Percentiles rank a stretch among this genome's conserved stretches.
These are phyloP conservation scores for Botrytis aclada DNA, from an alignment of 2,329 filamentous ascomycete genomes.

Conservation along the genomic window DNA sequence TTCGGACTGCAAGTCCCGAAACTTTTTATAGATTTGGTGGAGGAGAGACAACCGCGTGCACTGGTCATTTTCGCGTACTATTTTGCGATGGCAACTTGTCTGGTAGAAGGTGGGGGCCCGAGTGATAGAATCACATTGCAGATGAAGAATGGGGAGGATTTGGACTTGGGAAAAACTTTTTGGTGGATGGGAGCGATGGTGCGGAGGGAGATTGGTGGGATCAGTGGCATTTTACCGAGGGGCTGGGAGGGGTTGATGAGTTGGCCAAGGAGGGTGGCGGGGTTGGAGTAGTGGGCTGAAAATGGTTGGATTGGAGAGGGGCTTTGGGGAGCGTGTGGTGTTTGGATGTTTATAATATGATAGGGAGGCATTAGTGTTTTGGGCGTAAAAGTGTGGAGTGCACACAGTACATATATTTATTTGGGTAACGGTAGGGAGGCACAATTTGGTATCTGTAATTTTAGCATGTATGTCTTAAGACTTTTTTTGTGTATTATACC, in stretches of 20 bases:
- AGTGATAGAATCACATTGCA: not conserved
- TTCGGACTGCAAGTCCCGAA: conserved; percentile 24
- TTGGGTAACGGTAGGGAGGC: not conserved
- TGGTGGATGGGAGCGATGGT: conserved; percentile 17
- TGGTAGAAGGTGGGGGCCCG: not conserved
- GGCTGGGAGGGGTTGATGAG: conserved; percentile 9
- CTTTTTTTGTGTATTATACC: not conserved
- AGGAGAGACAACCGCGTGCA: conserved; percentile 23
- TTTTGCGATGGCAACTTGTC: conserved; percentile 33
- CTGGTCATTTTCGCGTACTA: conserved; percentile 34
- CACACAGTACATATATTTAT: not conserved
- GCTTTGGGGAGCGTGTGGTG: not conserved
- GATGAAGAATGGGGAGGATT: conserved; percentile 10
- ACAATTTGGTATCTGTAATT: not conserved
- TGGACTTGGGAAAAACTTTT: conserved; percentile 5
- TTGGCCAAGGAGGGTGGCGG: conserved; percentile 11
- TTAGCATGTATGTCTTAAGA: not conserved
- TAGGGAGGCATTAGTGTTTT: not conserved
- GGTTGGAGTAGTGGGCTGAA: not conserved
- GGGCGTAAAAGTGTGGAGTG: not conserved
- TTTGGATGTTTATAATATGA: not conserved
- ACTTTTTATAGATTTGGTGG: conserved; percentile 23
- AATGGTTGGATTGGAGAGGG: not conserved
- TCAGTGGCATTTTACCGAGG: not conserved
- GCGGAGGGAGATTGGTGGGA: conserved; percentile 9